Evolutionary conservation across 257 asterid species (phyloP), one percentile per base, ranked within the genome.

Genomic region (Penstemon davidsonii): DNA sequence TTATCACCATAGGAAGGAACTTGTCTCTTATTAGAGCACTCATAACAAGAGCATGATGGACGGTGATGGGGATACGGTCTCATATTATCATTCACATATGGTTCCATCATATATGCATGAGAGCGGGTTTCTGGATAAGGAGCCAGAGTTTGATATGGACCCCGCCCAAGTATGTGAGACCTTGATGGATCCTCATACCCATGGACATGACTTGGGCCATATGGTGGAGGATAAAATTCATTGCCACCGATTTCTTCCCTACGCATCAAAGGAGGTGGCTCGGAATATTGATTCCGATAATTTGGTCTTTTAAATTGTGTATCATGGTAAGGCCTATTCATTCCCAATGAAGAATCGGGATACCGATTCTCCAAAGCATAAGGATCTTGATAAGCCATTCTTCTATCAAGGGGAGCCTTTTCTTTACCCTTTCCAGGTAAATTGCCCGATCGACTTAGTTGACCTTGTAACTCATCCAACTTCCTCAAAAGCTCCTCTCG

Each of bases 41-140:
- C 83, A 72, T 84, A 74, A 59, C 98, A 92, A 37, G 87, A 75
- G 76, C 98, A 92, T 53, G 95, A 90, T 4, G 87, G 84, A 72
- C 84, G 92, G 69, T 88, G 96, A 61, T 51, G 84, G 78, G 71
- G 77, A 70, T 82, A 77, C 0, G 85, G 72, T 44, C 84, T 86
- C 70, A 66, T 54, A 11, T 69, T 44, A 55, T 78, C 79, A 66
- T 78, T 86, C 53, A 46, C 36, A 75, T 83, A 82, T 5, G 78
- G 80, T 67, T 87, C 81, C 2, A 91, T 73, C 56, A 75, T 61
- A 70, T 68, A 76, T 53, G 69, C 71, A 62, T 60, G 82, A 72
- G 80, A 43, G n/a, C 80, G 76, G 54, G 73, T 66, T 58, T 74
- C 73, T 54, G 72, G 85, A 59, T 73, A 81, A 0, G 68, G 64